These are phyloP conservation scores for Aureobasidium leucospermi DNA, from an alignment of 2,329 filamentous ascomycete genomes.

Conservation along the genomic window DNA sequence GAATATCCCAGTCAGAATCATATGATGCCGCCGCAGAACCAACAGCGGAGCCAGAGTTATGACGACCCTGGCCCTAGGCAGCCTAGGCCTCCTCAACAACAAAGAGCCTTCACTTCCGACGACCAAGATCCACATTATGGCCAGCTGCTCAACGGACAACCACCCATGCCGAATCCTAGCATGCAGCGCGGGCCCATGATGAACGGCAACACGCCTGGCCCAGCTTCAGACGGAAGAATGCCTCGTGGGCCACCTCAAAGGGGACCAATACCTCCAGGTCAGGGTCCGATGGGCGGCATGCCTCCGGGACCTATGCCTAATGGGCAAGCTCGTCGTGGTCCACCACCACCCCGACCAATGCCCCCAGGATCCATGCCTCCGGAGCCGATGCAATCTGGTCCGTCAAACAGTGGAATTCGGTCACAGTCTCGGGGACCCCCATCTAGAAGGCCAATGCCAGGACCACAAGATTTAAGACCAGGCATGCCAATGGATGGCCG, in stretches of 20 bases:
- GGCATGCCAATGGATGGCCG: background rate
- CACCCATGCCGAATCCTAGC: background rate
- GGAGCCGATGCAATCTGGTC: background rate
- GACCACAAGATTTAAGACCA: background rate
- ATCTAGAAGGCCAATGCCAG: background rate
- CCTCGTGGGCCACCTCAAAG: background rate
- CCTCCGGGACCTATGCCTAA: background rate
- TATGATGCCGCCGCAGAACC: background rate
- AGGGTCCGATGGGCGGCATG: background rate
- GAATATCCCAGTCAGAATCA: background rate
- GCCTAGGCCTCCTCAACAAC: background rate
- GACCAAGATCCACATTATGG: background rate
- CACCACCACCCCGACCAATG: background rate
- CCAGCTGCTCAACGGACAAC: background rate
- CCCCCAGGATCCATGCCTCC: constrained; percentile 9
- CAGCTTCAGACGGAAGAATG: background rate
- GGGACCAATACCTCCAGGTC: background rate
- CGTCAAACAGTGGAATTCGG: background rate
- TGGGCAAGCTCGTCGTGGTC: background rate
- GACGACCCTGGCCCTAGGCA: background rate
- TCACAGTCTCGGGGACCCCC: constrained; percentile 5
- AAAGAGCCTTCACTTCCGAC: constrained; percentile 2
- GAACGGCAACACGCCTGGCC: background rate
- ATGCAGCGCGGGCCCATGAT: background rate
- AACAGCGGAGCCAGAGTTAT: constrained; percentile 8